Evolutionary conservation across 768 basidiomycete species (phyloP).

Genomic region (Leccinum longicurvipes): DNA sequence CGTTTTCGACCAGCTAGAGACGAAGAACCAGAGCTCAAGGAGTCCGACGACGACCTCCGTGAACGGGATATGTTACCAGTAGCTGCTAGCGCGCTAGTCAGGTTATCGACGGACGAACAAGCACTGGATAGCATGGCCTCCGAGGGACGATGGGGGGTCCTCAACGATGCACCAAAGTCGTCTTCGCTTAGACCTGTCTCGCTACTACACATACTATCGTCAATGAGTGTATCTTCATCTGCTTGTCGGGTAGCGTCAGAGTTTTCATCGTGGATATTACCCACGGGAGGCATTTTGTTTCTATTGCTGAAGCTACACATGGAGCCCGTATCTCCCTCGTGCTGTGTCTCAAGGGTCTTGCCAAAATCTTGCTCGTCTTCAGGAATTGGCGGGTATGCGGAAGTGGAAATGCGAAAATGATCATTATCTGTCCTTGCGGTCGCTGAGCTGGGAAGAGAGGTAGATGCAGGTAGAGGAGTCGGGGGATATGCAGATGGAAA

Average conservation of each 20-base stretch:
- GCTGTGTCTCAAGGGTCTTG: slow-evolving; percentile 63
- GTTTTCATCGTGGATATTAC: slow-evolving; percentile 24
- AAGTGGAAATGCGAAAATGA: slow-evolving; percentile 2
- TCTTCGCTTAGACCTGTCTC: slow-evolving; percentile 39
- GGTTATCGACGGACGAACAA: slow-evolving; percentile 25
- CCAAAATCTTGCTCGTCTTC: slow-evolving; percentile 64
- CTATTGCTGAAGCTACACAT: slow-evolving; percentile 61
- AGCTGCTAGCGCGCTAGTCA: slow-evolving; percentile 37
- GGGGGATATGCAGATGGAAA: slow-evolving; percentile 78
- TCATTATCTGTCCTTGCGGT: slow-evolving; percentile 2
- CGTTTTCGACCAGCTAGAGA: slow-evolving; percentile 43
- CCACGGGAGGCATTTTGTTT: slow-evolving; percentile 36
- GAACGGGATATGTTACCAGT: slow-evolving; percentile 37
- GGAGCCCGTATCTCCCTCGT: slow-evolving; percentile 59
- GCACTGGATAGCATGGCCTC: slow-evolving; percentile 19
- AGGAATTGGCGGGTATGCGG: slow-evolving; percentile 30
- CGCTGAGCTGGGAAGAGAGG: slow-evolving; percentile 29
- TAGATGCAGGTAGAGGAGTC: slow-evolving; percentile 50
- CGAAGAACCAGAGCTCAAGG: slow-evolving; percentile 36
- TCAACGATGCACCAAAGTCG: slow-evolving; percentile 63
- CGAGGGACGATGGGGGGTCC: slow-evolving; percentile 48
- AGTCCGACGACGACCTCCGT: slow-evolving; percentile 43
- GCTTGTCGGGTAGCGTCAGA: slow-evolving; percentile 4
- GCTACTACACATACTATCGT: slow-evolving; percentile 27
- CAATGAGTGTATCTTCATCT: slow-evolving; percentile 21